Evolutionary conservation across 108 stramenopile genomes (phyloP).

Genomic region (Cyclotella distinguenda): DNA sequence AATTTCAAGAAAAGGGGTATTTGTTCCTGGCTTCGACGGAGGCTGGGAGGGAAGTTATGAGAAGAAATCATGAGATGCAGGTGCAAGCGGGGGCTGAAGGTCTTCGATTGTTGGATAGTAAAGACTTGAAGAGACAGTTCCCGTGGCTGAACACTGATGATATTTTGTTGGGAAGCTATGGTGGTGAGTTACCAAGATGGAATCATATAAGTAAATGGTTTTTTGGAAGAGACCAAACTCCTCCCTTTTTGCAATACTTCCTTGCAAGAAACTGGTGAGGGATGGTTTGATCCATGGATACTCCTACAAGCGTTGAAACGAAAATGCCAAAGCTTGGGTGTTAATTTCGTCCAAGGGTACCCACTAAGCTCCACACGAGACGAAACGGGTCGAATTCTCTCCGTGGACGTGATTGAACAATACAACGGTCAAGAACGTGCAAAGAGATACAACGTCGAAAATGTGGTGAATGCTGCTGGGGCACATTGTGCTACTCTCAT

Average conservation of each 20-base stretch:
- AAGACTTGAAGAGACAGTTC: conserved; percentile 48
- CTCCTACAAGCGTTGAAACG: conserved; percentile 48
- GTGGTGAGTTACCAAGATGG: conserved; percentile 19
- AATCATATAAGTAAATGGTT: background rate
- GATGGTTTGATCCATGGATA: conserved; percentile 81
- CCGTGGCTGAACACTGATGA: conserved; percentile 72
- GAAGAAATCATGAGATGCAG: conserved; percentile 50
- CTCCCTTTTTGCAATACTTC: background rate
- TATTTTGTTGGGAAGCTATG: conserved; percentile 56
- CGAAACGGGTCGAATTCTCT: conserved; percentile 35
- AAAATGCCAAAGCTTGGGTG: conserved; percentile 54
- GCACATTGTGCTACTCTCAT: conserved; percentile 54
- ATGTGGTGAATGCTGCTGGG: conserved; percentile 69
- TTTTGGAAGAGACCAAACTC: background rate
- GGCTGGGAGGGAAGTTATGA: conserved; percentile 39
- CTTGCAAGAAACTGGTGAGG: conserved; percentile 47
- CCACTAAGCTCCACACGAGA: conserved; percentile 17
- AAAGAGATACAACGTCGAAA: conserved; percentile 41
- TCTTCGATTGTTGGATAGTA: conserved; percentile 40
- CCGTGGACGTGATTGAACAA: conserved; percentile 36
- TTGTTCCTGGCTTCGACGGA: conserved; percentile 63
- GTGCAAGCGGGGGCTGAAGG: conserved; percentile 36
- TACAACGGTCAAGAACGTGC: background rate
- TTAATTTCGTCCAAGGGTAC: conserved; percentile 43
- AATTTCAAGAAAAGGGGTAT: conserved; percentile 70